Evolutionary conservation across 441 rosid genomes (phyloP).

Genomic region (Populus hybrid): DNA sequence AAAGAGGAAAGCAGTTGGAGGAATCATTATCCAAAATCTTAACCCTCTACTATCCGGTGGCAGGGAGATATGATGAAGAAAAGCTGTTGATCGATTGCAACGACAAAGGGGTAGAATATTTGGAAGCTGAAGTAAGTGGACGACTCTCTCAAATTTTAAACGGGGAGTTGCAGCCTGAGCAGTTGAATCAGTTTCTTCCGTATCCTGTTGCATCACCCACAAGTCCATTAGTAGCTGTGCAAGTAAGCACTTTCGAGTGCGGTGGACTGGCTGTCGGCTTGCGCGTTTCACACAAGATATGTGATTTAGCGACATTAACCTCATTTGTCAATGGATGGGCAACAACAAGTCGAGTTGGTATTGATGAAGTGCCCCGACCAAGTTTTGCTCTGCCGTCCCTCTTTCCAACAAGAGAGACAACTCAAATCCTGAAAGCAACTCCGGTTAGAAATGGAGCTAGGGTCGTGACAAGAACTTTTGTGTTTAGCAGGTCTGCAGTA

Average conservation of each 20-base stretch:
- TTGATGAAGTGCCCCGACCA: background rate
- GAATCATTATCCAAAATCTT: slow-evolving; percentile 27
- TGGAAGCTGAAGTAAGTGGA: slow-evolving; percentile 20
- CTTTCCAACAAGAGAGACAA: slow-evolving; percentile 16
- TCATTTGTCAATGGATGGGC: slow-evolving; percentile 32
- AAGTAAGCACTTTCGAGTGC: slow-evolving; percentile 25
- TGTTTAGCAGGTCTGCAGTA: slow-evolving; percentile 10
- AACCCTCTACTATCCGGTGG: slow-evolving; percentile 26
- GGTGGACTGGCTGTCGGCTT: slow-evolving; percentile 31
- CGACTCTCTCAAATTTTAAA: slow-evolving; percentile 4
- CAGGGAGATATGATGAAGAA: slow-evolving; percentile 26
- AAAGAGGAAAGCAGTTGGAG: slow-evolving; percentile 10
- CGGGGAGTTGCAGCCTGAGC: slow-evolving; percentile 5
- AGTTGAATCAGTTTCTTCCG: slow-evolving; percentile 3
- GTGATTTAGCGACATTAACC: slow-evolving; percentile 17
- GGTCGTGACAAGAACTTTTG: slow-evolving; percentile 2
- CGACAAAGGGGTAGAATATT: slow-evolving; percentile 26
- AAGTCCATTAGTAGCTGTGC: slow-evolving; percentile 10
- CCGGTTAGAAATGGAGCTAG: background rate
- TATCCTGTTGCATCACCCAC: background rate
- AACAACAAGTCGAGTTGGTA: slow-evolving; percentile 3
- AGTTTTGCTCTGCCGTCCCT: slow-evolving; percentile 15
- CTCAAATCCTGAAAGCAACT: background rate
- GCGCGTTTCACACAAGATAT: slow-evolving; percentile 23
- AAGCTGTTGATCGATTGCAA: slow-evolving; percentile 24